Percentiles rank a stretch among this genome's conserved stretches.
Evolutionary conservation across 2,329 filamentous ascomycete genomes (phyloP).

Genomic region (Scedosporium dehoogii): DNA sequence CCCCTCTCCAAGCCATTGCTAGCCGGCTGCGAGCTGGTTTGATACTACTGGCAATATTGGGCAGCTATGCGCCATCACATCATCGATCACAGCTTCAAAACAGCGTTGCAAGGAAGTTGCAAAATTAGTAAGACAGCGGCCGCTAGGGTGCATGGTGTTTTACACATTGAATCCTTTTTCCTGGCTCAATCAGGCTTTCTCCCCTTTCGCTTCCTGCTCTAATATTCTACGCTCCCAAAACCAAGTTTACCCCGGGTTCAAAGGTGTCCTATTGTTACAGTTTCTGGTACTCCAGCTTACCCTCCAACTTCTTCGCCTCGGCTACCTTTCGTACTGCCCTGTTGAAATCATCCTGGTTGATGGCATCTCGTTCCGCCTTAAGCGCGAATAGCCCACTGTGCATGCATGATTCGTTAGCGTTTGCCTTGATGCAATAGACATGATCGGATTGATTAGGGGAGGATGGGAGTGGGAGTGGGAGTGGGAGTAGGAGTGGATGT

Average conservation of each 20-base stretch:
- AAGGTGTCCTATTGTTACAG: constrained; percentile 42
- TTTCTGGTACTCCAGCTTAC: constrained; percentile 96
- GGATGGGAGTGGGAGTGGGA: not conserved
- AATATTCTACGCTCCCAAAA: not conserved
- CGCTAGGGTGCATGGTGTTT: not conserved
- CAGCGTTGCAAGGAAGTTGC: not conserved
- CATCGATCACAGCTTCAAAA: too few relatives aligned
- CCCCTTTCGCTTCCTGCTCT: not conserved
- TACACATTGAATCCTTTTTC: not conserved
- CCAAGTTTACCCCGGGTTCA: not conserved
- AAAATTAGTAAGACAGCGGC: not conserved
- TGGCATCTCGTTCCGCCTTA: constrained; percentile 92
- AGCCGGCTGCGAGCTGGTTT: not conserved
- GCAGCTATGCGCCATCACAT: too few relatives aligned
- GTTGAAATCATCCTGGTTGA: constrained; percentile 99
- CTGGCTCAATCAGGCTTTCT: not conserved
- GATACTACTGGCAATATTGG: constrained; percentile 11
- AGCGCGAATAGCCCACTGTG: constrained; percentile 86
- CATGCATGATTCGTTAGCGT: constrained; percentile 13
- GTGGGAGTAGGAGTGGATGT: not conserved
- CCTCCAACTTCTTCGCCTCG: constrained; percentile 96
- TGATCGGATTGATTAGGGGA: not conserved
- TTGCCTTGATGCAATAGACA: not conserved
- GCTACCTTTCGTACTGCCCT: constrained; percentile 97
- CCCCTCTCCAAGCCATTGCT: not conserved